Base-by-base conservation (phyloP, 2,329 filamentous ascomycete genomes). In the Ophiostoma sp. region DNA sequence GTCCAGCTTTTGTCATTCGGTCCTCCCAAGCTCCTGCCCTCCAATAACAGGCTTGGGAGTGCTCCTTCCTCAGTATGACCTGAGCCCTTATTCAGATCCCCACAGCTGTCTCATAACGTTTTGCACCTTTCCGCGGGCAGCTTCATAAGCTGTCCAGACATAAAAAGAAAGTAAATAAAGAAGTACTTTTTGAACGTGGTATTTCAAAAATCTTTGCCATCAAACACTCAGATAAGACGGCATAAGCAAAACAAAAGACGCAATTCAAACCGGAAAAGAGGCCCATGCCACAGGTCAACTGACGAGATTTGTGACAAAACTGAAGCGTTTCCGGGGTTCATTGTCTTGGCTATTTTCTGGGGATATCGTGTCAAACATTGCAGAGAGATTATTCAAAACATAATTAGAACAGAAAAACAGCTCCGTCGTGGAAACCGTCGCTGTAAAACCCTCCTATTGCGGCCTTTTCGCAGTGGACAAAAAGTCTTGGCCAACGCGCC, bases 381-480 rank as follows among this genome's bases (percentile, higher is more conserved):
- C 7, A 59, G 42, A 11, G 12, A 42, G 42, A 15, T 9, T 11
- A 59, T 63, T n/a, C 36, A n/a, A 42, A 22, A 48, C 39, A n/a
- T n/a, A n/a, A n/a, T n/a, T n/a, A 45, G 36, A 12, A 42, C 11
- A 12, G 57, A 39, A 36, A 61, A 22, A 19, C 3, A 36, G 33
- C 33, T 36, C 12, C 15, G 66, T 69, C 66, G 66, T 69, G 11
- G 66, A 69, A 69, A 69, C 66, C 25, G 66, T 69, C 66, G 66
- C 66, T 68, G 64, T 69, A 69, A 69, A 69, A 28, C 55, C 45
- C 45, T 50, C 45, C 19, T 22, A 22, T 36, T 33, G 45, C 28
- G 66, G 66, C 66, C 45, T 50, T 69, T 48, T 69, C 28, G 19
- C 36, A 36, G 33, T 36, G 33, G 33, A 3, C 3, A 36, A 36